Percentiles rank a stretch among this genome's conserved stretches.
These are phyloP conservation scores for Phytopythium delawarense DNA, from an alignment of 352 stramenopile genomes.

Conservation along the genomic window DNA sequence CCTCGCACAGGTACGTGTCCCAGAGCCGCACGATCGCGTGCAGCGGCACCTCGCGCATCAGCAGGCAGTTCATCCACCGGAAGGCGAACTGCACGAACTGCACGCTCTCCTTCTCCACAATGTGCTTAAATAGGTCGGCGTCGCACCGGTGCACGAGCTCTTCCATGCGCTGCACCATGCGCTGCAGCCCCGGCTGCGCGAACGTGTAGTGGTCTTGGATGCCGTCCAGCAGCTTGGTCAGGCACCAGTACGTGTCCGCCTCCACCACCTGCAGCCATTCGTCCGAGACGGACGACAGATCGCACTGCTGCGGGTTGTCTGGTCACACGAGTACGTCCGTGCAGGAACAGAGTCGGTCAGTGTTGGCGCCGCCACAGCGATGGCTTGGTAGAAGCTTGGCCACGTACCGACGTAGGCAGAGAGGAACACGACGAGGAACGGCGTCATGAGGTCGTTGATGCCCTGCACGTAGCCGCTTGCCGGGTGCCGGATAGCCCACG, in stretches of 20 bases:
- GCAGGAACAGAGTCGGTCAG: not conserved
- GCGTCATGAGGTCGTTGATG: slow-evolving; percentile 99
- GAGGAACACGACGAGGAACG: slow-evolving; percentile 97
- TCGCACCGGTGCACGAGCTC: slow-evolving; percentile 97
- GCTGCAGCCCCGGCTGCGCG: slow-evolving; percentile 97
- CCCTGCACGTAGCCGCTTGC: slow-evolving; percentile 98
- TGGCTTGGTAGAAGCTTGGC: not conserved
- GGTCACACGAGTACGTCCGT: not conserved
- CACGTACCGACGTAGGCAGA: slow-evolving; percentile 66
- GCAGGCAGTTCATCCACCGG: slow-evolving; percentile 99
- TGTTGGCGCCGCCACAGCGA: not conserved
- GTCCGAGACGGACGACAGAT: slow-evolving; percentile 61
- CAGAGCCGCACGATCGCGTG: slow-evolving; percentile 95
- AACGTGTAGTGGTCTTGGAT: slow-evolving; percentile 99
- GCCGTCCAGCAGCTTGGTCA: slow-evolving; percentile 97
- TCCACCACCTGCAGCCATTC: slow-evolving; percentile 87
- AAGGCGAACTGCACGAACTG: slow-evolving; percentile 99
- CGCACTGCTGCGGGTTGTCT: slow-evolving; percentile 76
- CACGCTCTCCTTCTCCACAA: slow-evolving; percentile 90
- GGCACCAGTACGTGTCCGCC: slow-evolving; percentile 98
- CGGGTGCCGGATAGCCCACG: slow-evolving; percentile 98
- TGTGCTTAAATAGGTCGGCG: slow-evolving; percentile 92
- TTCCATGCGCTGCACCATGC: slow-evolving; percentile 97
- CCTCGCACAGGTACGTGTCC: slow-evolving; percentile 99
- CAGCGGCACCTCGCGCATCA: slow-evolving; percentile 96